These are phyloP conservation scores for Wickerhamiella brachini DNA, from an alignment of 805 yeast species.

Conservation along the genomic window DNA sequence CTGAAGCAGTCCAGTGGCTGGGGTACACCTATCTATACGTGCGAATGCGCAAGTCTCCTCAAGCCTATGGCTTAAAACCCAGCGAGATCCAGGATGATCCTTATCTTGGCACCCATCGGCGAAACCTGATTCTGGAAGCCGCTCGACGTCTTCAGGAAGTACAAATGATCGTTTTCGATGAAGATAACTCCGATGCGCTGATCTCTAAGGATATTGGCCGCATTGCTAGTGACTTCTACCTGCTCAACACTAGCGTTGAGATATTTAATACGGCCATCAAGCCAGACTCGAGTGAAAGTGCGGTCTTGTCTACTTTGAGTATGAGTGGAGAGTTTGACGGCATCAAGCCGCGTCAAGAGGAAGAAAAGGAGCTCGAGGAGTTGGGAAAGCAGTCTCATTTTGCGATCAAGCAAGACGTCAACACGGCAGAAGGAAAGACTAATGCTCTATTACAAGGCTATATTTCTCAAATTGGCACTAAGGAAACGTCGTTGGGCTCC, in stretches of 20 bases:
- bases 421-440: constrained; percentile 72
- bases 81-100: constrained; percentile 75
- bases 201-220: constrained; percentile 84
- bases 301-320: constrained; percentile 72
- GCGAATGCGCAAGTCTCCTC: constrained; percentile 88
- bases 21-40: constrained; percentile 93
- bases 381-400: constrained; percentile 33
- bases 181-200: constrained; percentile 48
- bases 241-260: constrained; percentile 74
- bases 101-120: constrained; percentile 52
- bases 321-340: constrained; percentile 91
- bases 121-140: constrained; percentile 63
- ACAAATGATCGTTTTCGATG: constrained; percentile 87
- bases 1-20: constrained; percentile 94
- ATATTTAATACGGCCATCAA: constrained; percentile 74
- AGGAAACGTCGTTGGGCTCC: constrained; percentile 69
- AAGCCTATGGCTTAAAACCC: constrained; percentile 85
- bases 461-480: constrained; percentile 58
- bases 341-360: constrained; percentile 80
- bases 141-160: constrained; percentile 72
- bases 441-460: constrained; percentile 78
- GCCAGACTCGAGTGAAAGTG: constrained; percentile 85
- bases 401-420: constrained; percentile 56
- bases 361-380: constrained; percentile 52
- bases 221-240: constrained; percentile 85